A percentile compares a stretch with the other conserved stretches of the same genome.
These are phyloP conservation scores for Yarrowia sp. DNA, from an alignment of 805 yeast genomes.

Conservation along the genomic window DNA sequence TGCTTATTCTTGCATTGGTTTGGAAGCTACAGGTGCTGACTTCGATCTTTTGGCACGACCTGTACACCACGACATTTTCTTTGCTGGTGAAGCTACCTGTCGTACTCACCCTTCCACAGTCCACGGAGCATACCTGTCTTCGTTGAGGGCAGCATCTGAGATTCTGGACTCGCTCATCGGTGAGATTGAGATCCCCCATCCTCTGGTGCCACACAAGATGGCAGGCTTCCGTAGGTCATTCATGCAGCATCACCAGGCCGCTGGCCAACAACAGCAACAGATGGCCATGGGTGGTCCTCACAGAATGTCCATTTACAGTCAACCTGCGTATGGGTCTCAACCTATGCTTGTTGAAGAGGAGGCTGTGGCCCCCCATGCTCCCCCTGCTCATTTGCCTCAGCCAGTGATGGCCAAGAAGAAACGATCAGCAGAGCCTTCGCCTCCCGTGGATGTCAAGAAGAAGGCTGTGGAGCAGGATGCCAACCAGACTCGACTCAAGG, in stretches of 20 bases:
- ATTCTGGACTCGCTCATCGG: constrained; percentile 42
- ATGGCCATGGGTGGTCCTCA: constrained; percentile 5
- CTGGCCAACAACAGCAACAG: neutral
- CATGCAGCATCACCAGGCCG: constrained; percentile 1
- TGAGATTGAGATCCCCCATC: constrained; percentile 41
- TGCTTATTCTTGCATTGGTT: constrained; percentile 55
- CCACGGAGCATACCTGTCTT: constrained; percentile 45
- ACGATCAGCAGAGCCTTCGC: constrained; percentile 8
- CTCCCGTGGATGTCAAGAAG: constrained; percentile 4
- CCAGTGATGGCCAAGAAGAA: constrained; percentile 5
- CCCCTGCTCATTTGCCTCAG: constrained; percentile 8
- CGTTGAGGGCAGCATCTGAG: constrained; percentile 43
- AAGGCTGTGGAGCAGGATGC: constrained; percentile 19
- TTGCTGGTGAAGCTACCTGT: constrained; percentile 47
- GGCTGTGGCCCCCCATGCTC: neutral
- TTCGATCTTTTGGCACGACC: constrained; percentile 43
- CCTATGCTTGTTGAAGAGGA: constrained; percentile 20
- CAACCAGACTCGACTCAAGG: constrained; percentile 33
- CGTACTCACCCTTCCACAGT: constrained; percentile 43
- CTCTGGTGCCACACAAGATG: constrained; percentile 34
- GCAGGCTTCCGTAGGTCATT: constrained; percentile 6
- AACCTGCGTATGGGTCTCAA: neutral
- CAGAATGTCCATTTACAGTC: constrained; percentile 2
- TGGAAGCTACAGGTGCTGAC: constrained; percentile 44
- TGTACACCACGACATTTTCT: constrained; percentile 38